Evolutionary conservation across 2,329 filamentous ascomycete species (phyloP), one percentile per base, ranked within the genome.

Genomic region (Exophiala sp.): DNA sequence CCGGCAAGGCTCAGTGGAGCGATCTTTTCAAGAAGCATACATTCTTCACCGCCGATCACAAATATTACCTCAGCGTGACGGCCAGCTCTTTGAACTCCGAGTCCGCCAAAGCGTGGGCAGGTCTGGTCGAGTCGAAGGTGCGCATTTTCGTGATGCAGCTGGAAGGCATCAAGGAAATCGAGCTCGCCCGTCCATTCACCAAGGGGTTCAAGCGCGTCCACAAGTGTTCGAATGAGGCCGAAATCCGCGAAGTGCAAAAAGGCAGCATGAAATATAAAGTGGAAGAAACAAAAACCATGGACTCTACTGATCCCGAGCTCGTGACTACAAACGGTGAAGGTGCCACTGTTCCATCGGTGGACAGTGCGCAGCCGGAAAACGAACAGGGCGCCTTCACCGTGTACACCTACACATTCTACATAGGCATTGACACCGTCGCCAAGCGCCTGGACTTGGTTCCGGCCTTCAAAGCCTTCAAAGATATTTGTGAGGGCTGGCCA

Each of bases 381-480:
- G 67, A 67, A 34, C 66, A 71, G 21, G 68, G 71, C 53, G 68
- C 70, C 27, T 68, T 70, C 46, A 76, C 73, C 39, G 70, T 97
- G 22, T 95, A 87, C 65, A 97, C 91, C 0, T 89, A 88, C 19
- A 96, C 90, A 1, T 91, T 90, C 67, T 98, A 97, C 65, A 88
- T 98, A 63, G 93, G 93, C 57, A 65, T 62, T 48, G 56, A 58
- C 62, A 58, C 62, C 68, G 71, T 70, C 52, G 66, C 69, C 24
- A 69, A 72, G 19, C 73, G 72, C 38, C 64, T 78, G 55, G 74
- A 78, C 60, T 74, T 78, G 35, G 76, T 90, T 16, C 85, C 80
- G 61, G 85, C 93, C 60, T 89, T 95, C 22, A 79, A 85, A 46
- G 82, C 88, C 48, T 98, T 96, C 74, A 95, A 89, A 71, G 76